phyloP scores from a whole-genome alignment of 2,329 filamentous ascomycete genomes.

The Teratosphaeria epicoccoides region DNA sequence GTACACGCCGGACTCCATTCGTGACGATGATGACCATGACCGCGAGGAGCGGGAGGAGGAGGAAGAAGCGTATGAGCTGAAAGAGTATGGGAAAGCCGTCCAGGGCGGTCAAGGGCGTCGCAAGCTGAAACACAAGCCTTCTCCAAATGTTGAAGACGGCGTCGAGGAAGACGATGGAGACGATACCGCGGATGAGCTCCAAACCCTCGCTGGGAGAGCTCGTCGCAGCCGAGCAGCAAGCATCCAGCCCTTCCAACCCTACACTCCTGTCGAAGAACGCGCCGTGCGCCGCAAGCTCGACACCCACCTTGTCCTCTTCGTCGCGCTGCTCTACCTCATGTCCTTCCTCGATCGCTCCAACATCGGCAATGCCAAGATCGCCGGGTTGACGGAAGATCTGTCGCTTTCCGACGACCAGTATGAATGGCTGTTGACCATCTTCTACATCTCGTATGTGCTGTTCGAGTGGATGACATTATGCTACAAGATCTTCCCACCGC shows the following conservation, averaged over 20 bases:
- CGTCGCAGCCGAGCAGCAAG: slow-evolving; percentile 10
- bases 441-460: slow-evolving; percentile 54
- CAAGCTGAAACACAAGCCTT: neutral
- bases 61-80: slow-evolving; percentile 19
- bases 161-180: slow-evolving; percentile 15
- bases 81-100: slow-evolving; percentile 8
- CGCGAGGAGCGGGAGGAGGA: slow-evolving; percentile 11
- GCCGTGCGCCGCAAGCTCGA: slow-evolving; percentile 55
- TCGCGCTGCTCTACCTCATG: slow-evolving; percentile 73
- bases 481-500: slow-evolving; percentile 48
- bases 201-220: slow-evolving; percentile 15
- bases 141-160: slow-evolving; percentile 16
- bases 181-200: slow-evolving; percentile 6
- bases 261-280: slow-evolving; percentile 54
- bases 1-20: slow-evolving; percentile 15
- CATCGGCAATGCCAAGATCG: slow-evolving; percentile 50
- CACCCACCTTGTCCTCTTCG: slow-evolving; percentile 63
- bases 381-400: slow-evolving; percentile 46
- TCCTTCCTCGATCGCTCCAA: slow-evolving; percentile 30
- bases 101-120: neutral
- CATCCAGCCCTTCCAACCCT: slow-evolving; percentile 40
- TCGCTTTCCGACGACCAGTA: slow-evolving; percentile 46
- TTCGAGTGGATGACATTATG: slow-evolving; percentile 56
- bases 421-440: slow-evolving; percentile 51
- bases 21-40: slow-evolving; percentile 10